Base-by-base conservation (phyloP, 768 basidiomycete genomes). In the Kockovaella imperatae region DNA sequence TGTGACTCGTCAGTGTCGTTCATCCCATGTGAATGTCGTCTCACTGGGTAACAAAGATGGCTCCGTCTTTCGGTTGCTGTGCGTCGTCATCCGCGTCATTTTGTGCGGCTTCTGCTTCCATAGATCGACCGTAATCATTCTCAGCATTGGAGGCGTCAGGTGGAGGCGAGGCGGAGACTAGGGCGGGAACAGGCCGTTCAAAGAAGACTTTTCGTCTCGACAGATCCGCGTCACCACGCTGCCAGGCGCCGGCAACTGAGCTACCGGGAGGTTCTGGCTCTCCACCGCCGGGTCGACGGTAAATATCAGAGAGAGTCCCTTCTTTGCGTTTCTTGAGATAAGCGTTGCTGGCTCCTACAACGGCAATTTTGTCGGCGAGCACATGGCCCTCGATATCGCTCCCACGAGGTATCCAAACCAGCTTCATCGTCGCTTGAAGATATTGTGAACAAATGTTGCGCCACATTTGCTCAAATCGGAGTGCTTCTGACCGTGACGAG, bases 321-420 rank as follows among this genome's bases (percentile, higher is more conserved):
- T 63, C 56, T 46, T 67, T 67, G 35, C 57, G 61, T 35, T 49
- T 45, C 44, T 67, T 67, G n/a, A 66, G 41, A 30, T 64, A 66
- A 14, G 53, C 57, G 36, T 68, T 70, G 32, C 64, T 67, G 14
- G 64, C 60, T 0, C 57, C 69, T 3, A 61, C 58, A 15, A 58
- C 56, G 3, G 69, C 69, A 11, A 64, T 68, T 39, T 62, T 63
- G 43, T 67, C 62, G 5, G 69, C 67, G 3, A 70, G 48, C 23
- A 62, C 56, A 42, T 67, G 61, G 3, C 69, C 69, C 25, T 67
- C 65, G 17, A 68, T 54, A 8, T 54, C 56, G 47, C 50, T 52
- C 36, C 63, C 54, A 35, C 56, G 59, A 0, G 69, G 69, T 18
- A 70, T 51, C 69, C 69, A 70, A 23, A 63, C 62, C n/a, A 70